Evolutionary conservation across 179 eudicot species (phyloP), one percentile per base, ranked within the genome.

Genomic region (Pouteria campechiana): DNA sequence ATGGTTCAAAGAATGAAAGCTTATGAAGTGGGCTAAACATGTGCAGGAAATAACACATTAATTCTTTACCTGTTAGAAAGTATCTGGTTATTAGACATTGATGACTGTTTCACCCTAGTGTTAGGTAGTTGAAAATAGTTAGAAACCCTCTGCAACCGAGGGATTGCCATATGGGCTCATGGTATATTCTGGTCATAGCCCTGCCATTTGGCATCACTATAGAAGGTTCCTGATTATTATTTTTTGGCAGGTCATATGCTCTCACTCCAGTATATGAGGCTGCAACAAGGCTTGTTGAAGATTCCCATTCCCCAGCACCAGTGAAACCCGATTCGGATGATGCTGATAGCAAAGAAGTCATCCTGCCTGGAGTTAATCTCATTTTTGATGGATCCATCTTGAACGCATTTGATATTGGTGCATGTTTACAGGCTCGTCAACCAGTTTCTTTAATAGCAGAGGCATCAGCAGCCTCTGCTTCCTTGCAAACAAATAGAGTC

Each of bases 351-450:
- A 75, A 59, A 60, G 98, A 90, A 52, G 90, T 79, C 46, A 50
- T 62, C 48, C 71, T 81, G 42, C 98, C 98, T 15, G 95, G 96
- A 45, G 93, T 90, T 41, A 77, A 77, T 67, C 98, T 90, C 43
- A 66, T 90, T 19, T 90, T 81, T 60, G 94, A 90, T 52, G 98
- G 98, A 47, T 77, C 78, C 29, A 84, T 72, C 58, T 55, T 90
- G 68, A 76, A 67, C 17, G 87, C 94, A 15, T 90, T 86, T 42
- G 98, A 90, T 37, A 79, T 90, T 24, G 79, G 90, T 48, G 96
- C 98, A 54, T 86, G 93, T 51, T 76, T 86, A 11, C 98, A 90
- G 78, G 98, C 96, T 59, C 93, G 96, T 50, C 95, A 72, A 64
- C 90, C 98, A 22, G 81, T 87, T 32, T 65, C 70, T 50, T 73